phyloP scores from a whole-genome alignment of 345 rosid species.

The Dipteronia dyeriana region DNA sequence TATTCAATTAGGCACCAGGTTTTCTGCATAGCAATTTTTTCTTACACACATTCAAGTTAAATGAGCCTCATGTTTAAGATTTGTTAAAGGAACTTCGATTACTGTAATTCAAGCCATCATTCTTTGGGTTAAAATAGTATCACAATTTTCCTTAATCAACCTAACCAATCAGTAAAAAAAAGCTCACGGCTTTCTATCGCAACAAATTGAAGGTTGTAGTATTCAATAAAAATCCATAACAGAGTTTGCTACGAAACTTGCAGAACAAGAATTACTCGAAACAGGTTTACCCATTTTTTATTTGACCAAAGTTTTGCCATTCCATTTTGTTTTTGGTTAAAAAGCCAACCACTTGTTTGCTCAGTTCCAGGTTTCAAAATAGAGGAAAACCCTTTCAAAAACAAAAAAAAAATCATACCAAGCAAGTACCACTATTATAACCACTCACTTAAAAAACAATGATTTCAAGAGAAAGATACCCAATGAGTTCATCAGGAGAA shows the following conservation, averaged over 20 bases:
- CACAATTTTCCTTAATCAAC: not conserved
- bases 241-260: not conserved
- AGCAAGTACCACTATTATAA: not conserved
- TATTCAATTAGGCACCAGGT: no score
- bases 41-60: no score
- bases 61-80: not conserved
- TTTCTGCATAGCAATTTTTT: no score
- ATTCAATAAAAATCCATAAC: not conserved
- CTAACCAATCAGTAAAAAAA: not conserved
- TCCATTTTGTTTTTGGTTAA: not conserved
- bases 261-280: not conserved
- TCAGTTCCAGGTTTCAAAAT: not conserved
- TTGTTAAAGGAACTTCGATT: not conserved
- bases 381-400: not conserved
- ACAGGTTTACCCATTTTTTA: not conserved
- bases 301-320: not conserved
- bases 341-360: not conserved
- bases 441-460: not conserved
- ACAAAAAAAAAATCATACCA: not conserved
- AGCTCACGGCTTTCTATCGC: not conserved
- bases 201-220: not conserved
- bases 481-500: conserved; percentile 82
- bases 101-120: not conserved
- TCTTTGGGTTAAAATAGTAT: not conserved
- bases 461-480: conserved; percentile 31